Base-by-base conservation (phyloP, 208 protist genomes). In the Endotrypanum monterogeii region DNA sequence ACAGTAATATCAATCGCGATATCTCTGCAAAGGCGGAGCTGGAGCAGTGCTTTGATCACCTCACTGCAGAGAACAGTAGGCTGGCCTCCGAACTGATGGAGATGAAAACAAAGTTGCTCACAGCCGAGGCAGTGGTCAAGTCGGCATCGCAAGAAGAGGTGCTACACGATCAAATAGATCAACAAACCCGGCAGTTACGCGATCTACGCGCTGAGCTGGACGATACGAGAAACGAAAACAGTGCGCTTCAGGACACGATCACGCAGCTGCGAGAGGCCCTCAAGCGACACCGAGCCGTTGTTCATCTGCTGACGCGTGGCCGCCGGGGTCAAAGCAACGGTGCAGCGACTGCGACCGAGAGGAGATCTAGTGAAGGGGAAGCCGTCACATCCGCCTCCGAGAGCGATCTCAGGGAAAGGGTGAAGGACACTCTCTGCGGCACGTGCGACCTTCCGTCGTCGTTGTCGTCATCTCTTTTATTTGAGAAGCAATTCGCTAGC, bases 251-350 rank as follows among this genome's bases (percentile, higher is more conserved):
- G 2, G 48, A 67, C 4, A 88, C 84, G 7, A 74, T 91, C 41
- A 65, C 74, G 37, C 81, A 82, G 44, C 74, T 91, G 66, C 80
- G 86, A 23, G 74, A 82, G 3, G 74, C 78, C 12, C 37, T 91
- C 12, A 57, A 77, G 54, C 80, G 83, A 2, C 86, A 91, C 78
- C 83, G 86, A 61, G 81, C 78, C 35, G 86, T 86, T 6, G 81
- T 91, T 32, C 83, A 91, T 32, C 32, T 91, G 16, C 77, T 89
- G 7, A 78, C 78, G 37, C 82, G 83, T 11, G 58, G 67, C 67
- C 76, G 67, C 7, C 63, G 44, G 2, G 52, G 25, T 16, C 70
- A 41, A 41, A 54, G 76, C 57, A 30, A 23, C 6, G 48, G 39
- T 30, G 65, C 32, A 2, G 51, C 30, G 3, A 50, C 44, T 7